Evolutionary conservation across 2,329 filamentous ascomycete genomes (phyloP).

Genomic region (Paecilomyces niveus): DNA sequence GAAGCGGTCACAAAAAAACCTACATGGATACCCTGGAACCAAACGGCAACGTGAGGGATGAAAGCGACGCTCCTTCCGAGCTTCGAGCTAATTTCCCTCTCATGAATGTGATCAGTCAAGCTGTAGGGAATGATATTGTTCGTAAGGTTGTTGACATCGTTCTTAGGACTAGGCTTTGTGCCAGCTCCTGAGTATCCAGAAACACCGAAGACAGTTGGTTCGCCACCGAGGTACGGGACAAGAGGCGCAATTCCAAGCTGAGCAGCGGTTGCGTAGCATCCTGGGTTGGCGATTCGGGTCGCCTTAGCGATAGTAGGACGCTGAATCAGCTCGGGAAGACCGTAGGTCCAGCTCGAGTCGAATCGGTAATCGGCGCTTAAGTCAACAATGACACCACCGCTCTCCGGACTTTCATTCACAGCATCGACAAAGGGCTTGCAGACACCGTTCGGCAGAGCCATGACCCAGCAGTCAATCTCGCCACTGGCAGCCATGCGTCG

Average conservation of each 20-base stretch:
- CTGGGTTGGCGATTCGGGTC: conserved; percentile 82
- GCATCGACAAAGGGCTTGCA: conserved; percentile 93
- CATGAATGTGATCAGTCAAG: conserved; percentile 89
- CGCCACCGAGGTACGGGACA: conserved; percentile 66
- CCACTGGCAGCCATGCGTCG: conserved; percentile 74
- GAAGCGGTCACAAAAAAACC: conserved; percentile 11
- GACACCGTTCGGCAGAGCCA: conserved; percentile 92
- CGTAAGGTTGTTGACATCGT: conserved; percentile 73
- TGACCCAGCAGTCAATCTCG: conserved; percentile 91
- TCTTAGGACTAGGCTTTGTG: conserved; percentile 90
- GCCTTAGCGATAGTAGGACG: conserved; percentile 70
- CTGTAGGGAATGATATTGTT: conserved; percentile 90
- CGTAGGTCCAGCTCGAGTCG: conserved; percentile 78
- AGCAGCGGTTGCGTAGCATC: conserved; percentile 90
- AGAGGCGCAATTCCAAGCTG: conserved; percentile 84
- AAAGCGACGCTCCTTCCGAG: conserved; percentile 72
- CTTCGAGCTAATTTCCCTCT: conserved; percentile 78
- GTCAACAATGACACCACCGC: conserved; percentile 75
- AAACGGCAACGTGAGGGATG: conserved; percentile 88
- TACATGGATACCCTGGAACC: conserved; percentile 89
- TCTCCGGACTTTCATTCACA: conserved; percentile 62
- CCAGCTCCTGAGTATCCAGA: conserved; percentile 93
- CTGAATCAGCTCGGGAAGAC: conserved; percentile 76
- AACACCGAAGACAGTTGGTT: conserved; percentile 81
- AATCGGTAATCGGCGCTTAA: conserved; percentile 97